Evolutionary conservation across 352 stramenopile species (phyloP), one percentile per base, ranked within the genome.

Genomic region (Globisporangium mamillatum): DNA sequence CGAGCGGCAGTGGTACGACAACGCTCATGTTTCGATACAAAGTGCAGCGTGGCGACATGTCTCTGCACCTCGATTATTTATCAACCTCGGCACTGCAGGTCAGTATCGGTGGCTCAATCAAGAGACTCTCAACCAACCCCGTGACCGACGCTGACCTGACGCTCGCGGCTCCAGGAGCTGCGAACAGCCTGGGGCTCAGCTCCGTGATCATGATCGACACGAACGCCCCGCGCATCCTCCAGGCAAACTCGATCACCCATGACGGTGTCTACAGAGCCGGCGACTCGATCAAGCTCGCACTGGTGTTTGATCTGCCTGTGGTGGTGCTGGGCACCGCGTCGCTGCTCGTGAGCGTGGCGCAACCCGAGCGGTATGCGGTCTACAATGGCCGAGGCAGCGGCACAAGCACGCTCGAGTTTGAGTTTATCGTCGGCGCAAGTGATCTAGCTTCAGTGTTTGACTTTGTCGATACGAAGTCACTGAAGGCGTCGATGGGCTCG

Each of bases 181-280:
- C n/a, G 7, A 75, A 70, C 29, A 91, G 82, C 53, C 74, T 93
- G 0, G 69, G 78, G 7, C 66, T 60, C 2, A 73, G 5, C 44
- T 55, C 82, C 0, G 36, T 25, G 0, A 63, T 91, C n/a, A 73
- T 82, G 18, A 70, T 93, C 27, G 85, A 91, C 41, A 89, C 79
- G 0, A 59, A 77, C n/a, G 57, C 67, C 0, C 84, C 84, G 2
- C 70, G 60, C 14, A 75, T 93, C 3, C 44, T 83, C 0, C 71
- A 81, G 64, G 73, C 82, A 0, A 82, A 72, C 32, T n/a, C 77
- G 1, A 67, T 90, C 44, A 89, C 84, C 8, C 74, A 82, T 1
- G 77, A 88, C 27, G 84, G 81, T 12, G 79, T 91, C 22, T 93
- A 93, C 66, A 77, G 74, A 50, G 71, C 66, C 22, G 79, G 72